phyloP scores from a whole-genome alignment of 2,329 filamentous ascomycete genomes.

The Colletotrichum truncatum region DNA sequence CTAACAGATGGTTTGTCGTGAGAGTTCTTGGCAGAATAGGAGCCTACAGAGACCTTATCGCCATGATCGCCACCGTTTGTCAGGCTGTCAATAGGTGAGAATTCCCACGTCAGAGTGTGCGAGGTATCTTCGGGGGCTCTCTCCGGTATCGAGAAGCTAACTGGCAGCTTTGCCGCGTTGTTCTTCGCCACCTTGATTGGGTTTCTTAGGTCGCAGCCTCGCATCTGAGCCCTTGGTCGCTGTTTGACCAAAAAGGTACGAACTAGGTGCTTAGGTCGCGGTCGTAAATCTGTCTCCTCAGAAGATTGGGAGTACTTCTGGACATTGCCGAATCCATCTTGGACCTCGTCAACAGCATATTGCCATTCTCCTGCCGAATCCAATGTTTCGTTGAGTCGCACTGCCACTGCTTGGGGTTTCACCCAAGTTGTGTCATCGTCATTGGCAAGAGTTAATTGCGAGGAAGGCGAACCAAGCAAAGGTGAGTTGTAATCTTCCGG shows the following conservation, averaged over 20 bases:
- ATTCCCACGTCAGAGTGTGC: constrained; percentile 82
- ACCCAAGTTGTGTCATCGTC: constrained; percentile 84
- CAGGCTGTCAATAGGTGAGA: constrained; percentile 78
- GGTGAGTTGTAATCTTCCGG: constrained; percentile 87
- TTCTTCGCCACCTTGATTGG: constrained; percentile 88
- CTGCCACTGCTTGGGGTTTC: constrained; percentile 75
- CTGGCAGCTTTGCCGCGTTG: constrained; percentile 71
- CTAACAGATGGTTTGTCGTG: constrained; percentile 74
- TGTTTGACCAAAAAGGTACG: constrained; percentile 89
- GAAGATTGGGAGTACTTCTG: constrained; percentile 75
- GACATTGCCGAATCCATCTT: constrained; percentile 88
- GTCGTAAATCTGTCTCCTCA: constrained; percentile 74
- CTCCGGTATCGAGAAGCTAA: constrained; percentile 73
- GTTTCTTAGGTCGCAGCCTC: constrained; percentile 80
- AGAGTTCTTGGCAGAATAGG: constrained; percentile 68
- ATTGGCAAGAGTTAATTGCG: constrained; percentile 64
- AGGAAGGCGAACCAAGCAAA: constrained; percentile 68
- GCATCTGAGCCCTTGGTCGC: constrained; percentile 77
- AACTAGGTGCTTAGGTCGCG: constrained; percentile 70
- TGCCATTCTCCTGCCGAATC: constrained; percentile 82
- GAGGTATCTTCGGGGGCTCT: constrained; percentile 67
- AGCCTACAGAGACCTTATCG: constrained; percentile 64
- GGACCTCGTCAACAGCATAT: constrained; percentile 91
- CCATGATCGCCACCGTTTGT: constrained; percentile 76
- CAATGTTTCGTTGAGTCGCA: constrained; percentile 92